These are phyloP conservation scores for Eucalyptus fibrosa DNA, from an alignment of 345 rosid species.

Conservation along the genomic window DNA sequence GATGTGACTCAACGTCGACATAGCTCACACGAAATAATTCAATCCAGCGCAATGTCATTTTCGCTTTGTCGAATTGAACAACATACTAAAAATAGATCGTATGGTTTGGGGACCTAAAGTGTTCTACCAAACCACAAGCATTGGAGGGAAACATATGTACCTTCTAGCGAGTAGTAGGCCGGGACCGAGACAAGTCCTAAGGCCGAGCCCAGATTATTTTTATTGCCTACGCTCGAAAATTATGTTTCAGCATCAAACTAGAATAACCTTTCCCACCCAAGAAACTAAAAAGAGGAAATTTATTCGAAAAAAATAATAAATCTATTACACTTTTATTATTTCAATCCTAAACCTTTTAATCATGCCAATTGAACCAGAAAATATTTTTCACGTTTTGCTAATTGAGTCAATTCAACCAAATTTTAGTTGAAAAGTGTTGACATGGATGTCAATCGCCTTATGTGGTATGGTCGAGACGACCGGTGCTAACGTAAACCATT, in stretches of 20 bases:
- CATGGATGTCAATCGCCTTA: rapidly evolving
- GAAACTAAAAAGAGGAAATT: background rate
- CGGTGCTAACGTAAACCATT: rapidly evolving
- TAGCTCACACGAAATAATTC: background rate
- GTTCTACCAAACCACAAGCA: background rate
- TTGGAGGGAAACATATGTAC: background rate
- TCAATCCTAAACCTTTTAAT: rapidly evolving
- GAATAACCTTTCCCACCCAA: background rate
- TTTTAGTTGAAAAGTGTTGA: rapidly evolving
- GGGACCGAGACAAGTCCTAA: background rate
- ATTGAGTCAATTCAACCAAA: too few relatives aligned
- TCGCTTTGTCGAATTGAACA: background rate
- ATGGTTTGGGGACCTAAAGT: background rate
- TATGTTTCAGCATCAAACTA: background rate
- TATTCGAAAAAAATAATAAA: too few relatives aligned
- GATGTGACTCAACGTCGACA: background rate
- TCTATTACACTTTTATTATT: too few relatives aligned
- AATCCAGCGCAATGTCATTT: background rate
- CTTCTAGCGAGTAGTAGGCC: background rate
- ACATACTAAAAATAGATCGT: background rate
- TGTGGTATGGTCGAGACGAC: rapidly evolving
- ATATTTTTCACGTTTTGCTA: too few relatives aligned
- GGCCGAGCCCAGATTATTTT: background rate
- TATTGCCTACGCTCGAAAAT: background rate
- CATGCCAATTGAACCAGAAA: too few relatives aligned